These are phyloP conservation scores for Aspergillus puulaauensis DNA, from an alignment of 2,329 filamentous ascomycete genomes.

Conservation along the genomic window DNA sequence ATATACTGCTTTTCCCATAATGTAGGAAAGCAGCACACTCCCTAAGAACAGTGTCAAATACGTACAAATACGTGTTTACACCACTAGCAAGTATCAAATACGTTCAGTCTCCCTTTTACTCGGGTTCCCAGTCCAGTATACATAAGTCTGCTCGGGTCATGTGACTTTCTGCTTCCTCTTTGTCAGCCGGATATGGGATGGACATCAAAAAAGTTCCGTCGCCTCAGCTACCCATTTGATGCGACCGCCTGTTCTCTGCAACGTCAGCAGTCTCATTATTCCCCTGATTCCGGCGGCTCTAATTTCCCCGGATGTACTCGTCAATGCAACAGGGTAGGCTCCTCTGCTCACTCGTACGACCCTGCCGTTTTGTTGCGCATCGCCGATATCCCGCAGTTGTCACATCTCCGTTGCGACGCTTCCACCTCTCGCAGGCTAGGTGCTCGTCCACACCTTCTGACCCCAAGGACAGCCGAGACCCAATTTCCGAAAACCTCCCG, in stretches of 20 bases:
- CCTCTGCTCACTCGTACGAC: conserved; percentile 33
- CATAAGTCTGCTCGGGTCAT: not conserved
- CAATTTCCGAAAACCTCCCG: conserved; percentile 20
- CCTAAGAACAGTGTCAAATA: too few species aligned
- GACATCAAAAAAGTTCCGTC: conserved; percentile 5
- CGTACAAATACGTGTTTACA: too few species aligned
- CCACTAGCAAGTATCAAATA: too few species aligned
- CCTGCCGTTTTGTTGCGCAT: conserved; percentile 38
- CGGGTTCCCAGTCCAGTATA: too few species aligned
- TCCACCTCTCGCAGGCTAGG: conserved; percentile 33
- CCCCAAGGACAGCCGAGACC: conserved; percentile 24
- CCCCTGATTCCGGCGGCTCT: conserved; percentile 25
- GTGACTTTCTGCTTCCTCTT: not conserved
- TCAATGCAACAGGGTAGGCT: conserved; percentile 40
- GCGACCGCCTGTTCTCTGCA: conserved; percentile 15
- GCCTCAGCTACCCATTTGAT: conserved; percentile 10
- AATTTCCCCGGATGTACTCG: conserved; percentile 34
- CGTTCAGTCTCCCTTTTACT: too few species aligned
- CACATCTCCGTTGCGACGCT: conserved; percentile 27
- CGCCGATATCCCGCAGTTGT: conserved; percentile 33
- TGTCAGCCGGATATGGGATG: not conserved
- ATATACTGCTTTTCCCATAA: too few species aligned
- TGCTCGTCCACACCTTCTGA: conserved; percentile 30
- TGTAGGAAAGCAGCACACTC: too few species aligned
- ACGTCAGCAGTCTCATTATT: conserved; percentile 18